A percentile compares a stretch with the other conserved stretches of the same genome.
Evolutionary conservation across 306 rosid genomes (phyloP).

Genomic region (Ochetophila trinervis): DNA sequence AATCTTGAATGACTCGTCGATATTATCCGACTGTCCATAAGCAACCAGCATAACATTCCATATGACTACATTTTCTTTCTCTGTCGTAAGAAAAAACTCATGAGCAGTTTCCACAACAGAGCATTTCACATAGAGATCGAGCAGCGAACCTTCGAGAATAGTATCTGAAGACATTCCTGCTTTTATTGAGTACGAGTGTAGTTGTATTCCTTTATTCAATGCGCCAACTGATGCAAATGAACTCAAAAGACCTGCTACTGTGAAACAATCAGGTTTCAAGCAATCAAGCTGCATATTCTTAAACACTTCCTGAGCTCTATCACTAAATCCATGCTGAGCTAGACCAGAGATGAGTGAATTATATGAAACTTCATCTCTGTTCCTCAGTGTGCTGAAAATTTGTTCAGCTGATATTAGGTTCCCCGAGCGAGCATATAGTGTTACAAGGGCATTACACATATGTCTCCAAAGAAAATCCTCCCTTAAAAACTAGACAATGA

Average conservation of each 20-base stretch:
- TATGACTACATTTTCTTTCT: constrained; percentile 68
- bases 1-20: constrained; percentile 54
- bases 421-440: constrained; percentile 63
- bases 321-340: constrained; percentile 65
- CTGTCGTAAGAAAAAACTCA: constrained; percentile 64
- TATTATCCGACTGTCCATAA: constrained; percentile 63
- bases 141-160: constrained; percentile 79
- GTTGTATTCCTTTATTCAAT: constrained; percentile 59
- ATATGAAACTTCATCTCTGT: constrained; percentile 75
- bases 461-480: constrained; percentile 66
- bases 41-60: constrained; percentile 93
- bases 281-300: constrained; percentile 58
- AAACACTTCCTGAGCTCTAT: constrained; percentile 57
- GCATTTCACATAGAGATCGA: constrained; percentile 89
- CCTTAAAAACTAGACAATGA: constrained; percentile 68
- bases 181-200: constrained; percentile 74
- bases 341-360: constrained; percentile 85
- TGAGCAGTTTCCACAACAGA: constrained; percentile 61
- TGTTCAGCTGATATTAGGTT: constrained; percentile 55
- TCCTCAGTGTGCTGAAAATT: constrained; percentile 52
- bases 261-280: constrained; percentile 71
- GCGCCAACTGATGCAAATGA: constrained; percentile 65
- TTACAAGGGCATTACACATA: constrained; percentile 81
- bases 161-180: constrained; percentile 75
- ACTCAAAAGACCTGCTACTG: constrained; percentile 80